Evolutionary conservation across 2,329 filamentous ascomycete genomes (phyloP).

Genomic region (Botrytis tulipae): DNA sequence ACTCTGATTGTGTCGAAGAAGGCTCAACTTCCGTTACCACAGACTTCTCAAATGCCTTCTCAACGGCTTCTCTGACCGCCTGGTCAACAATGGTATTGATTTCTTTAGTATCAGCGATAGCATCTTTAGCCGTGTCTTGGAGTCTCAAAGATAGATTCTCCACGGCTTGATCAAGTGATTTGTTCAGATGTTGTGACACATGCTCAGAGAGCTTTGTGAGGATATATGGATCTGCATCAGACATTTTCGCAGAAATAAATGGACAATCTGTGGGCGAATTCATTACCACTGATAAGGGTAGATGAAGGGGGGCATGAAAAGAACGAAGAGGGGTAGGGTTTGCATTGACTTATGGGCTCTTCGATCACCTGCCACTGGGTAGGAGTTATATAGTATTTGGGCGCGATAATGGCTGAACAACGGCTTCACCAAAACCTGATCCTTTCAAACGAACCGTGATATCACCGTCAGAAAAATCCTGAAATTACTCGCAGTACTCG

Average conservation of each 20-base stretch:
- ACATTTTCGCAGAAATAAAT: slow-evolving; percentile 18
- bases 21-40: slow-evolving; percentile 10
- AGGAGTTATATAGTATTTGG: slow-evolving; percentile 12
- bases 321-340: neutral
- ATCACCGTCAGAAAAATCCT: slow-evolving; percentile 9
- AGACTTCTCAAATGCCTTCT: slow-evolving; percentile 18
- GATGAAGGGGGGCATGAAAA: neutral
- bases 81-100: slow-evolving; percentile 17
- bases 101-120: slow-evolving; percentile 17
- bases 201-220: slow-evolving; percentile 20
- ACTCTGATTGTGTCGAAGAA: slow-evolving; percentile 15
- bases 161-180: slow-evolving; percentile 17
- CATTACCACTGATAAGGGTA: slow-evolving; percentile 7
- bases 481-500: slow-evolving; percentile 1
- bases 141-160: slow-evolving; percentile 16
- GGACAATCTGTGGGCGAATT: slow-evolving; percentile 5
- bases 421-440: neutral
- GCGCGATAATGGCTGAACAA: neutral
- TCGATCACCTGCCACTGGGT: slow-evolving; percentile 14
- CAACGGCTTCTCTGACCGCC: slow-evolving; percentile 13
- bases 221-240: slow-evolving; percentile 17
- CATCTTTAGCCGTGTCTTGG: slow-evolving; percentile 19
- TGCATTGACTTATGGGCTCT: slow-evolving; percentile 13
- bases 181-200: slow-evolving; percentile 16
- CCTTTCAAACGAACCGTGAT: neutral